phyloP scores from a whole-genome alignment of 257 asterid species.

The Schizonepeta tenuifolia region DNA sequence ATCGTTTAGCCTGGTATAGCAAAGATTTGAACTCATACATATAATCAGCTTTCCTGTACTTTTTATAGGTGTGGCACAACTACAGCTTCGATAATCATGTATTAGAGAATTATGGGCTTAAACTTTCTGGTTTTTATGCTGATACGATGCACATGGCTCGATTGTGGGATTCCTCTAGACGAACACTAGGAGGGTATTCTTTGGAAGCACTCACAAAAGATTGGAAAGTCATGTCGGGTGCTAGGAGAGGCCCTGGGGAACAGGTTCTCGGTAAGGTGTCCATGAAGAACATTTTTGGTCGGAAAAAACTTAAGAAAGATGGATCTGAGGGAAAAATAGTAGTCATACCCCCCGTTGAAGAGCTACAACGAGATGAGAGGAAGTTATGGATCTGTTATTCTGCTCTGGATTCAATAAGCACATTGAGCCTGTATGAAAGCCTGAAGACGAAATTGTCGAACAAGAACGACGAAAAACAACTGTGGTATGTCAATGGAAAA shows the following conservation, averaged over 20 bases:
- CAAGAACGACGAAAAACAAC: not conserved
- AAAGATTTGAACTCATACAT: not conserved
- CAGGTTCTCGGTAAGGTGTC: constrained; percentile 83
- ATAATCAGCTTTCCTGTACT: constrained; percentile 30
- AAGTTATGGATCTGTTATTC: constrained; percentile 88
- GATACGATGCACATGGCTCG: constrained; percentile 99
- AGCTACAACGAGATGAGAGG: constrained; percentile 78
- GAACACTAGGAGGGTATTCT: constrained; percentile 88
- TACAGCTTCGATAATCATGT: constrained; percentile 95
- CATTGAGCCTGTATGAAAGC: constrained; percentile 84
- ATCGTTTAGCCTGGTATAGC: not conserved
- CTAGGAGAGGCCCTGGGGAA: constrained; percentile 61
- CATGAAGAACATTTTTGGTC: constrained; percentile 87
- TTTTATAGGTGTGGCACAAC: constrained; percentile 96
- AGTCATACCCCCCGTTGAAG: constrained; percentile 82
- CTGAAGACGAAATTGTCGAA: constrained; percentile 61
- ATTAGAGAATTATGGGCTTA: constrained; percentile 82
- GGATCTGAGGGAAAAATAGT: constrained; percentile 86
- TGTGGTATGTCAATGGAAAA: constrained; percentile 77
- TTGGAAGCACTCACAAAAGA: constrained; percentile 91
- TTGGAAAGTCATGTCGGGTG: constrained; percentile 69
- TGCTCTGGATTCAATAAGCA: constrained; percentile 90
- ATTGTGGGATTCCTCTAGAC: constrained; percentile 87
- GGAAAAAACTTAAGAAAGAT: constrained; percentile 75
- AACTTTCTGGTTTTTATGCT: constrained; percentile 82